Evolutionary conservation across 345 rosid genomes (phyloP), one percentile per base, ranked within the genome.

Genomic region (Melastoma malabathricum): DNA sequence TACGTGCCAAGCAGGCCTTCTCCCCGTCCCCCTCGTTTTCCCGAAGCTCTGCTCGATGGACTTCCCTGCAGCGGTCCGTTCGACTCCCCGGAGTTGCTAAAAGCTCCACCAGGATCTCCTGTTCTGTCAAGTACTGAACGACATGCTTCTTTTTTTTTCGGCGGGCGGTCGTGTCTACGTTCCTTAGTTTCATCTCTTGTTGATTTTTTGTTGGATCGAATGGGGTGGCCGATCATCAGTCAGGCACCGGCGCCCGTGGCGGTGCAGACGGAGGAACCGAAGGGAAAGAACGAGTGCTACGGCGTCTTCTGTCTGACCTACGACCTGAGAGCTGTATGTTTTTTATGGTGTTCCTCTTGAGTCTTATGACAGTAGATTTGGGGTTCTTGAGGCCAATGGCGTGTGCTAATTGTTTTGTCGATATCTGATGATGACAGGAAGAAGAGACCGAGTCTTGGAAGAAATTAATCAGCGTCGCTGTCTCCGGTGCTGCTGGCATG

Each of bases 401-500:
- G 15, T 31, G 39, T 12, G 25, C 25, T 22, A 52, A 3, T 52
- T 18, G n/a, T 15, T 25, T 9, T 47, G 20, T 47, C 18, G 25
- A 9, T 17, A 18, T 10, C 23, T 15, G 18, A 18, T 8, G 6
- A 55, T 59, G 15, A 22, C 72, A 90, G 98, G 96, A 87, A 64
- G 98, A 92, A 27, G 74, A 87, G 77, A 92, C 98, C 57, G 82
- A 66, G 73, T 64, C 87, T 55, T 92, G 96, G 98, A 84, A 87
- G 76, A 92, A 84, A 70, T 31, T 76, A 44, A 75, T 92, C 43
- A 80, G 69, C 58, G 68, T 92, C 23, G 78, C 89, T 14, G 95
- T 92, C 9, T 92, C 98, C 49, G 98, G 96, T 51, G 96, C 95
- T 53, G 96, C 98, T 58, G 98, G 98, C 41, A 92, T 79, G 95